These are phyloP conservation scores for Cordyceps tenuipes DNA, from an alignment of 2,329 filamentous ascomycete species.

Conservation along the genomic window DNA sequence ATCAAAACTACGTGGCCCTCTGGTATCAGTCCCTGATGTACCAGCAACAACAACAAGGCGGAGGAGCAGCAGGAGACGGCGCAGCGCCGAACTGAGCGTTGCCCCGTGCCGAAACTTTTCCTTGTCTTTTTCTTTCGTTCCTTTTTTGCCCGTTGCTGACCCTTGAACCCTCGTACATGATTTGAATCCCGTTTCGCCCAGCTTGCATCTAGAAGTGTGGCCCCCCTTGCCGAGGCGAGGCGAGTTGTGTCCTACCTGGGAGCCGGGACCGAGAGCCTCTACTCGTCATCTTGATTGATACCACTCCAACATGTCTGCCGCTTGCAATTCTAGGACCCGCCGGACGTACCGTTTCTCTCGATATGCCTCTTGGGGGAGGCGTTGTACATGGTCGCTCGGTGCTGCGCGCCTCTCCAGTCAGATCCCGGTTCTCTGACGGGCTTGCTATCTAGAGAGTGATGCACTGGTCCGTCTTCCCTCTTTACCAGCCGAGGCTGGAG, in stretches of 20 bases:
- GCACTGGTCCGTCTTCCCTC: neutral
- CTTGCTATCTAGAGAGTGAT: too few relatives aligned
- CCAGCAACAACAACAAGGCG: constrained; percentile 33
- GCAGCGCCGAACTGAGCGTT: constrained; percentile 22
- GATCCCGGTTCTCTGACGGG: too few relatives aligned
- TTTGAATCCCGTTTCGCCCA: neutral
- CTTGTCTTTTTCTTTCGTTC: neutral
- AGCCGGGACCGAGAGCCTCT: neutral
- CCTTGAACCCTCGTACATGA: neutral
- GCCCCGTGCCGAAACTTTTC: constrained; percentile 17
- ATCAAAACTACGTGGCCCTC: constrained; percentile 69
- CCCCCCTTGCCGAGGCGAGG: too few relatives aligned
- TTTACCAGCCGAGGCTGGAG: neutral
- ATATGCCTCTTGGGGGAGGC: neutral
- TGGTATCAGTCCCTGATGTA: constrained; percentile 65
- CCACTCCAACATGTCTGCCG: neutral
- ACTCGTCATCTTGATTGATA: neutral
- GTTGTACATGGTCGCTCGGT: neutral
- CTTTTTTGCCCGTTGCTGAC: neutral
- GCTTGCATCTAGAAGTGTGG: neutral
- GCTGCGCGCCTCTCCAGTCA: too few relatives aligned
- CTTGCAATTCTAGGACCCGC: neutral
- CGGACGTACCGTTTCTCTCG: neutral
- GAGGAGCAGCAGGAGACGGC: constrained; percentile 23
- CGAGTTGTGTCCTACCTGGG: too few relatives aligned